phyloP scores from a whole-genome alignment of 1,139 yeast genomes.

The Candida pseudoviswanathii region DNA sequence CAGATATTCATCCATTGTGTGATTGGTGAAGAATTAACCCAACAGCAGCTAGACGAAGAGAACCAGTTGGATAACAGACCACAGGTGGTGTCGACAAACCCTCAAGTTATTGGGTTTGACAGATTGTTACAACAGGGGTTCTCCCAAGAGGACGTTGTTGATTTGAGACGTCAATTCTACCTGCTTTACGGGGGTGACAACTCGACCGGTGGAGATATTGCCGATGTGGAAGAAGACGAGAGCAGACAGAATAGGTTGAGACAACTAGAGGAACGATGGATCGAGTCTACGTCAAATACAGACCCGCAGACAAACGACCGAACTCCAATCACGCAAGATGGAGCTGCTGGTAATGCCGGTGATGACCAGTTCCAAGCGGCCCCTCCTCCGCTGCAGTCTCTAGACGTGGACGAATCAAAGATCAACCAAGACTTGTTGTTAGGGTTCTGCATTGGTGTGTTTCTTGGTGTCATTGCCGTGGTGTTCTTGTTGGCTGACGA shows the following conservation, averaged over 20 bases:
- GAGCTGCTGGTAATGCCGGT: too few species aligned
- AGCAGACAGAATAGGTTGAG: slow-evolving; percentile 43
- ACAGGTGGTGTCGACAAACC: slow-evolving; percentile 55
- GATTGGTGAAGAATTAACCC: slow-evolving; percentile 67
- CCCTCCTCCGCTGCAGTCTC: slow-evolving; percentile 24
- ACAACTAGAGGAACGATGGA: slow-evolving; percentile 87
- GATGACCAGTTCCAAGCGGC: slow-evolving; percentile 11
- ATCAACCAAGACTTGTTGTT: slow-evolving; percentile 62
- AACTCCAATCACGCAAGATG: slow-evolving; percentile 6
- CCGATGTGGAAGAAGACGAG: slow-evolving; percentile 47
- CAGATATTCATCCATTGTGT: slow-evolving; percentile 74
- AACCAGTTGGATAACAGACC: slow-evolving; percentile 56
- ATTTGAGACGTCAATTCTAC: slow-evolving; percentile 73
- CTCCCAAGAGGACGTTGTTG: slow-evolving; percentile 70
- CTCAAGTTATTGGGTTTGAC: slow-evolving; percentile 86
- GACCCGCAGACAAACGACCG: slow-evolving; percentile 15
- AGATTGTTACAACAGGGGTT: slow-evolving; percentile 82
- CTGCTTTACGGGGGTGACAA: slow-evolving; percentile 47
- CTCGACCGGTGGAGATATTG: slow-evolving; percentile 21
- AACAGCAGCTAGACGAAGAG: slow-evolving; percentile 64
- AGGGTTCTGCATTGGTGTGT: slow-evolving; percentile 64
- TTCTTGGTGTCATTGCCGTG: slow-evolving; percentile 63
- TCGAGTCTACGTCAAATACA: slow-evolving; percentile 68
- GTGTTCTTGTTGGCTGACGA: slow-evolving; percentile 59
- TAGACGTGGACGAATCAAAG: slow-evolving; percentile 35